Base-by-base conservation (phyloP, 1,284 basidiomycete genomes). In the Apiotrichum mycotoxinovorans region DNA sequence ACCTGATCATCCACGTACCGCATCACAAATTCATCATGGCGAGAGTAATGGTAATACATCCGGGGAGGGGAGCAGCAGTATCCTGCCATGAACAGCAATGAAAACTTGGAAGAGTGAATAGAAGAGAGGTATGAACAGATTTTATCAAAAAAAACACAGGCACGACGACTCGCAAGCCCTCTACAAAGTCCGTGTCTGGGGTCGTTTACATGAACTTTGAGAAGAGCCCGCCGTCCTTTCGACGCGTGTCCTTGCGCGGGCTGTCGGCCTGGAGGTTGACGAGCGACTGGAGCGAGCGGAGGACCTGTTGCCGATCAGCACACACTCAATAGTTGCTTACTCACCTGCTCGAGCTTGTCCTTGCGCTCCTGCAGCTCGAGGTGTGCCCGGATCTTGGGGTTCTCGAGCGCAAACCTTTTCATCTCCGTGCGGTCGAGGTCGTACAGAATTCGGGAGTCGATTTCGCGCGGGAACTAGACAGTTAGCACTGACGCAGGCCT, bases 301-400 rank as follows among this genome's bases (percentile, higher is more conserved):
- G 91, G 44, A 91, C 89, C 88, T 90, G 63, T 3, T 1, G 49
- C 34, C 26, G 48, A 38, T 15, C 15, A 27, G 11, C 5, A 3
- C 25, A 11, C 22, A 2, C 25, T 7, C 2, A 5, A 2, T 18
- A 4, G n/a, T n/a, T n/a, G n/a, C n/a, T n/a, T n/a, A 68, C 76
- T 65, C 62, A 89, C 91, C 82, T 94, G 87, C 73, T 97, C 93
- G n/a, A 98, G 81, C 78, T 97, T 98, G 72, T 98, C 93, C 72
- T 98, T 98, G 35, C 93, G 82, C 58, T 95, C 91, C 74, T 99
- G 96, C 42, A 99, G 78, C 63, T 98, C 93, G n/a, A 99, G 81
- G 73, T 99, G 96, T 54, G 80, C 80, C 63, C 85, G 80, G 54
- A 99, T 85, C 27, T 79, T 79, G 1, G 94, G 95, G 72, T 98